These are phyloP conservation scores for Colletotrichum graminicola DNA, from an alignment of 2,329 filamentous ascomycete genomes.

Conservation along the genomic window DNA sequence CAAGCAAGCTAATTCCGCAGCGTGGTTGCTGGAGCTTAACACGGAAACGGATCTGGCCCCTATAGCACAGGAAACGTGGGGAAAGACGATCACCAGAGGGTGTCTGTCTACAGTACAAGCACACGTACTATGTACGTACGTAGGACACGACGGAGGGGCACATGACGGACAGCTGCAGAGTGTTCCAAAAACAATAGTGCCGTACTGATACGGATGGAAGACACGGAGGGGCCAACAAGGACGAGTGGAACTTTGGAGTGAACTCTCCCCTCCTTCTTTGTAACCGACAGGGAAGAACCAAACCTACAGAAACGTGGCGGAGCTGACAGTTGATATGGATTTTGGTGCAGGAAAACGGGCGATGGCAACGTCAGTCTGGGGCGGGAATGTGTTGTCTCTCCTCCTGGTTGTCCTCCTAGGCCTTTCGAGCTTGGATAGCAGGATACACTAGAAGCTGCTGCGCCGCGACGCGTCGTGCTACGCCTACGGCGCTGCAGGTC, in stretches of 20 bases:
- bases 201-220: neutral
- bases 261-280: neutral
- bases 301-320: slow-evolving; percentile 21
- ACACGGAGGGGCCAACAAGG: slow-evolving; percentile 1
- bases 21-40: slow-evolving; percentile 28
- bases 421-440: neutral
- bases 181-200: neutral
- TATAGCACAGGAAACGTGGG: slow-evolving; percentile 33
- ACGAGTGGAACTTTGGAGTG: neutral
- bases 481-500: neutral
- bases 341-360: slow-evolving; percentile 13
- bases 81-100: slow-evolving; percentile 13
- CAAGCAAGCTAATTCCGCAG: slow-evolving; percentile 35
- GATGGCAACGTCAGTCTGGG: slow-evolving; percentile 11
- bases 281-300: neutral
- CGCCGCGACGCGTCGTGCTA: neutral
- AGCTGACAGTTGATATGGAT: slow-evolving; percentile 26
- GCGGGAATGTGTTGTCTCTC: slow-evolving; percentile 20
- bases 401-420: neutral
- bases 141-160: neutral
- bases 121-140: neutral
- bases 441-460: neutral
- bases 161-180: neutral
- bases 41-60: slow-evolving; percentile 13
- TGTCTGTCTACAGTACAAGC: neutral